Conservation (phyloP, 1,139 yeast species). For the Hanseniaspora uvarum region DNA sequence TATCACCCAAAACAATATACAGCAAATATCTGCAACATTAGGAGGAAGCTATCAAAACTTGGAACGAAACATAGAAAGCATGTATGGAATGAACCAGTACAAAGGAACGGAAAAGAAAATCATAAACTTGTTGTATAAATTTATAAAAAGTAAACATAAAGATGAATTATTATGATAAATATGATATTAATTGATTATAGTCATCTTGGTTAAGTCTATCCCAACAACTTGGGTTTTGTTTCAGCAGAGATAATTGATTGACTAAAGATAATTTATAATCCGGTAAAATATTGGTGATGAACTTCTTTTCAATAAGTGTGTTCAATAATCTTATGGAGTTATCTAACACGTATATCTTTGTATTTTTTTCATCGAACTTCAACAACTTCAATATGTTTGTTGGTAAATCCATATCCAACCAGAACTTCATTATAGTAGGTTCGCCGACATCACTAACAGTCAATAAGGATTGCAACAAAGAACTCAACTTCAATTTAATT, state of each 20-base stretch:
- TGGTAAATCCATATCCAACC: constrained; percentile 36
- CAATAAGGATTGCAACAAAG: constrained; percentile 48
- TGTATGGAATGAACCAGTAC: background rate
- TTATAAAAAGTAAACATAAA: background rate
- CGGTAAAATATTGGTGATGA: constrained; percentile 37
- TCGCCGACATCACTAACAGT: constrained; percentile 40
- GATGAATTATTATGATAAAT: constrained; percentile 9
- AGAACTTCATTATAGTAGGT: constrained; percentile 33
- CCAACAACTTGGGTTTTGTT: background rate
- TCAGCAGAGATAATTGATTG: background rate
- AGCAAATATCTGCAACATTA: background rate
- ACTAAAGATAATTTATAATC: constrained; percentile 24
- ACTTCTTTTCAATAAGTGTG: constrained; percentile 39
- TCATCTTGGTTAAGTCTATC: constrained; percentile 16
- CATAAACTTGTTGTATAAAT: background rate
- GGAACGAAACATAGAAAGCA: background rate
- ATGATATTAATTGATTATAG: background rate
- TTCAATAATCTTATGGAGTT: constrained; percentile 41
- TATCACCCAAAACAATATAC: constrained; percentile 8
- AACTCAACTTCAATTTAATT: constrained; percentile 44
- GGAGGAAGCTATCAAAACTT: constrained; percentile 5
- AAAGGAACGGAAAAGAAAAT: constrained; percentile 10
- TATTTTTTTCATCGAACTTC: constrained; percentile 36
- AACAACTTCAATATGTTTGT: constrained; percentile 33
- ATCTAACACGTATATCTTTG: constrained; percentile 37